Conservation (phyloP, 257 asterid species). For the Lithospermum erythrorhizon region DNA sequence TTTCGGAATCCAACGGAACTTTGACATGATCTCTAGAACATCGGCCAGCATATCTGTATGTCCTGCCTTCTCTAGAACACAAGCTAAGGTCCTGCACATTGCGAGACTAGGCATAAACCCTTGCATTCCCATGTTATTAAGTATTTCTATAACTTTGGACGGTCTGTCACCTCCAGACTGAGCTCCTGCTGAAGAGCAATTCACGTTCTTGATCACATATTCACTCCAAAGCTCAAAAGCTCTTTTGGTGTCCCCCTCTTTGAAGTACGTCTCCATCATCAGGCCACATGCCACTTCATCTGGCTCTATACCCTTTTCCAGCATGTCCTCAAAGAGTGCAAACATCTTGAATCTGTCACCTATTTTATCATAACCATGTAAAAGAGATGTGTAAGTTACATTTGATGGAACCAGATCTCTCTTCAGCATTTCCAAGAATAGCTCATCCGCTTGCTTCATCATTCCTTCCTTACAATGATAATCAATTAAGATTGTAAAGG, state of each 20-base stretch:
- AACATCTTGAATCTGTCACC: slow-evolving; percentile 58
- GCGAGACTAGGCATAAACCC: slow-evolving; percentile 51
- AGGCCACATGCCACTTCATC: slow-evolving; percentile 48
- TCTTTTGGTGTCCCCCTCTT: slow-evolving; percentile 43
- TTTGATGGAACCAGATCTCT: slow-evolving; percentile 51
- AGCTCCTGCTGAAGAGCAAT: slow-evolving; percentile 39
- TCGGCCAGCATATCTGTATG: slow-evolving; percentile 33
- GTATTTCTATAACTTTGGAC: slow-evolving; percentile 34
- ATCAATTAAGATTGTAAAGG: slow-evolving; percentile 63
- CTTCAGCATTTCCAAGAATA: slow-evolving; percentile 49
- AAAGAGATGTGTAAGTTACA: slow-evolving; percentile 60
- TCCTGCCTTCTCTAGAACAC: slow-evolving; percentile 54
- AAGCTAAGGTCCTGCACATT: slow-evolving; percentile 47
- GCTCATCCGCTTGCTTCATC: slow-evolving; percentile 59
- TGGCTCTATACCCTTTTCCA: slow-evolving; percentile 58
- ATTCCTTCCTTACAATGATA: slow-evolving; percentile 46
- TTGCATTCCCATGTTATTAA: slow-evolving; percentile 43
- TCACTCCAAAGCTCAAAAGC: slow-evolving; percentile 52
- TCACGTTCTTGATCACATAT: slow-evolving; percentile 40
- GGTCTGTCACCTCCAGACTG: slow-evolving; percentile 42
- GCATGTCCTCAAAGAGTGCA: slow-evolving; percentile 44
- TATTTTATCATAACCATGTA: slow-evolving; percentile 57
- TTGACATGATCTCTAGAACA: slow-evolving; percentile 41
- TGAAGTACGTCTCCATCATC: slow-evolving; percentile 46
- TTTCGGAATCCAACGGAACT: slow-evolving; percentile 53